These are phyloP conservation scores for Ustilago xerochloae DNA, from an alignment of 1,284 basidiomycete species.

Conservation along the genomic window DNA sequence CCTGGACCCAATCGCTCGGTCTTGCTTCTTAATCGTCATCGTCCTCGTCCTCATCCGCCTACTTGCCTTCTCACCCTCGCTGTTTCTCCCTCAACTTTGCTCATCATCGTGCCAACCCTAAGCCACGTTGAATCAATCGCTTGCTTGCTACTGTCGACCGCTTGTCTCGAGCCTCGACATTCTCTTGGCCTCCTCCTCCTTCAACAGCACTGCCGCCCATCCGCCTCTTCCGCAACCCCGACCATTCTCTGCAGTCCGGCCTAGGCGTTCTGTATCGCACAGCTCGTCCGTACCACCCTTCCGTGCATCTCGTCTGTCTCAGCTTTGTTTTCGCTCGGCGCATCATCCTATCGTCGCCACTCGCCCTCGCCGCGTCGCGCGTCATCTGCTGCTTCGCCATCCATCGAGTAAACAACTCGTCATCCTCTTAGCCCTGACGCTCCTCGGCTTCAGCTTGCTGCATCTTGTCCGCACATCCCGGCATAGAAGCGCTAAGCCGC, in stretches of 20 bases:
- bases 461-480: conserved; percentile 5
- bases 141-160: not conserved
- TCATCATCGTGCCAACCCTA: not conserved
- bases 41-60: not conserved
- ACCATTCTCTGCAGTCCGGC: conserved; percentile 24
- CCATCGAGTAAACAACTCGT: conserved; percentile 29
- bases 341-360: not conserved
- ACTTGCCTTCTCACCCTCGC: not conserved
- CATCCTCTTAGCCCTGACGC: not conserved
- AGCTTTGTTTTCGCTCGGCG: conserved; percentile 12
- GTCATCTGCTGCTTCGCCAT: not conserved
- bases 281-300: not conserved
- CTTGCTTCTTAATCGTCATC: conserved; percentile 13
- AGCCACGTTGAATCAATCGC: not conserved
- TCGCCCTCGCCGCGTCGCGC: conserved; percentile 28
- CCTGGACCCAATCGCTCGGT: not conserved
- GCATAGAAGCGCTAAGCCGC: conserved; percentile 22
- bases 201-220: conserved; percentile 2
- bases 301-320: conserved; percentile 4
- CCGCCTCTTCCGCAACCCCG: conserved; percentile 15
- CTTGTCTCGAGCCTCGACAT: not conserved
- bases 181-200: not conserved
- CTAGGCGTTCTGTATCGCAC: conserved; percentile 2
- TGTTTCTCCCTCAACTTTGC: not conserved
- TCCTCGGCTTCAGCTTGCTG: conserved; percentile 3